phyloP scores from a whole-genome alignment of 2,329 filamentous ascomycete genomes.

The Cladosporium halotolerans region DNA sequence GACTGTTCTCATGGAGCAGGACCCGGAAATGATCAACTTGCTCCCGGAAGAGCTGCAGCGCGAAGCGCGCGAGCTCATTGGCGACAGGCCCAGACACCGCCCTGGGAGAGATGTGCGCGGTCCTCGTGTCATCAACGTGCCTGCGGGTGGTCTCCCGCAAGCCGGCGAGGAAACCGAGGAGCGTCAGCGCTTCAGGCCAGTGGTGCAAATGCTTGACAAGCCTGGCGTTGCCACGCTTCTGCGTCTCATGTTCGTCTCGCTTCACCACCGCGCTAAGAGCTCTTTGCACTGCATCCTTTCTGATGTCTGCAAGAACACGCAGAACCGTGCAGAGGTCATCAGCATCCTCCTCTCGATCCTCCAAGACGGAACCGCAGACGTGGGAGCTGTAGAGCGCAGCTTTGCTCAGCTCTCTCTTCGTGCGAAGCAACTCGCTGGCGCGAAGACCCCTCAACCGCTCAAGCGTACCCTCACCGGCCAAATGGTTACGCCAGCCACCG shows the following conservation, averaged over 20 bases:
- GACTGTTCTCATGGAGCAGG: slow-evolving; percentile 74
- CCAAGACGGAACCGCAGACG: slow-evolving; percentile 89
- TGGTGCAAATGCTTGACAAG: slow-evolving; percentile 96
- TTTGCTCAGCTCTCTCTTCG: slow-evolving; percentile 89
- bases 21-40: slow-evolving; percentile 76
- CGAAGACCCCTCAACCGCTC: slow-evolving; percentile 74
- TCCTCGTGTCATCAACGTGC: slow-evolving; percentile 10
- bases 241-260: slow-evolving; percentile 95
- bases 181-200: slow-evolving; percentile 48
- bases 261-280: slow-evolving; percentile 77
- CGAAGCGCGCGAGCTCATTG: slow-evolving; percentile 69
- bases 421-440: slow-evolving; percentile 60
- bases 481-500: slow-evolving; percentile 50
- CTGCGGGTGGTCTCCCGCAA: neutral
- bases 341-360: slow-evolving; percentile 88
- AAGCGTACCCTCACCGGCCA: slow-evolving; percentile 68
- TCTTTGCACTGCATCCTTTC: slow-evolving; percentile 82
- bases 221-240: slow-evolving; percentile 90
- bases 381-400: slow-evolving; percentile 88
- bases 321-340: slow-evolving; percentile 89
- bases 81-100: slow-evolving; percentile 34
- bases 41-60: slow-evolving; percentile 80
- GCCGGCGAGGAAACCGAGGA: neutral
- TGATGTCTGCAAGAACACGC: slow-evolving; percentile 92
- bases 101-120: slow-evolving; percentile 1